Conservation (phyloP, 2,329 filamentous ascomycete genomes). For the Pseudonectria foliicola region DNA sequence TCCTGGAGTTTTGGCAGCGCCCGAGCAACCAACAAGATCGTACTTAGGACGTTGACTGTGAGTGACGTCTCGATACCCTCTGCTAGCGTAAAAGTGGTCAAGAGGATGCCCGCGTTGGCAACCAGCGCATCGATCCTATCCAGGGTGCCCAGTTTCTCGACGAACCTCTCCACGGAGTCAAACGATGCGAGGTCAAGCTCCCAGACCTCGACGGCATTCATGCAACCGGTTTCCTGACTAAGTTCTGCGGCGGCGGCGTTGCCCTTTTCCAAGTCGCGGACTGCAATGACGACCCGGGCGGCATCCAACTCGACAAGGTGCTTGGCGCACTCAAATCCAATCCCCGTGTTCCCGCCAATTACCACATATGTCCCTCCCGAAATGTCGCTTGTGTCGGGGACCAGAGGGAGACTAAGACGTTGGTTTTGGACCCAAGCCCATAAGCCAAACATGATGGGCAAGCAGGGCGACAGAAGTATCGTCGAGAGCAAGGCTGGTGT, state of each 20-base stretch:
- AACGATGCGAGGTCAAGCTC: constrained; percentile 33
- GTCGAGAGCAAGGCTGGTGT: too few relatives aligned
- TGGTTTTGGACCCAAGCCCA: too few relatives aligned
- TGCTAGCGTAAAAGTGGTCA: constrained; percentile 10
- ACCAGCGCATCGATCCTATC: constrained; percentile 37
- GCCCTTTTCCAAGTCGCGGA: constrained; percentile 31
- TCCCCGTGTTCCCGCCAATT: constrained; percentile 32
- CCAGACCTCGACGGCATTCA: constrained; percentile 33
- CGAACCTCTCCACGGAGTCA: constrained; percentile 30
- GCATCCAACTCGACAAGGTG: constrained; percentile 33
- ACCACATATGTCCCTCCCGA: constrained; percentile 21
- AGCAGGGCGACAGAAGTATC: too few relatives aligned
- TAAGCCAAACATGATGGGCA: too few relatives aligned
- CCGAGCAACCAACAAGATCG: constrained; percentile 35
- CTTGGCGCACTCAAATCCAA: constrained; percentile 34
- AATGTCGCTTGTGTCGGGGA: too few relatives aligned
- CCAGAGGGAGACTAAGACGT: too few relatives aligned
- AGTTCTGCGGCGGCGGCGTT: constrained; percentile 31
- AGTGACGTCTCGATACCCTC: constrained; percentile 37
- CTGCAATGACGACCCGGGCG: constrained; percentile 33
- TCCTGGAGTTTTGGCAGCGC: constrained; percentile 36
- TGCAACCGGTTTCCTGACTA: constrained; percentile 17
- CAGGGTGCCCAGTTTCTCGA: constrained; percentile 19
- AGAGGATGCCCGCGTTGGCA: constrained; percentile 29
- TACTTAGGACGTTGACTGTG: constrained; percentile 41